Evolutionary conservation across 2,329 filamentous ascomycete species (phyloP), one percentile per base, ranked within the genome.

Genomic region (Fusarium clavum): DNA sequence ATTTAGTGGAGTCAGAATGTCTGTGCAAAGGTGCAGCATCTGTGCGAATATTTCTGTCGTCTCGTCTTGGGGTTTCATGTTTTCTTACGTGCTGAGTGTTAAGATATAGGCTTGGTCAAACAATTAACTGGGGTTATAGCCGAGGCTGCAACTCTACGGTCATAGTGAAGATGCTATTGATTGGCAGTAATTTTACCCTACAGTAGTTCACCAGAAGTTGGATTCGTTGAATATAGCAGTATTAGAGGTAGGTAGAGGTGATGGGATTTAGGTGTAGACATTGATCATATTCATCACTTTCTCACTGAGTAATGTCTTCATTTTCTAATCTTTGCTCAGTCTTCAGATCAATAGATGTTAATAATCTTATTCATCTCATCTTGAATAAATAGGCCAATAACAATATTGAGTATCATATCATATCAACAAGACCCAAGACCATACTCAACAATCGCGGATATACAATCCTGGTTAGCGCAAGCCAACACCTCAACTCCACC

Each of bases 21-120:
- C 34, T 38, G 34, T 38, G 34, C 34, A 38, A 38, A 38, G 6
- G 4, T 6, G 5, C 24, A 6, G 25, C 13, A 29, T n/a, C 24
- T 52, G 49, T 27, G 18, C 10, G 7, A 6, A 8, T 40, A 18
- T 43, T 43, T 53, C 24, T 43, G 24, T 53, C 49, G n/a, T 27
- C 24, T 27, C 12, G 24, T 29, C 9, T 14, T 22, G 49, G 24
- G 24, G 49, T 53, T 38, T 40, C 30, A 41, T n/a, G 24, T 53
- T 53, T 41, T 53, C 49, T 43, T 29, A 53, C 49, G 27, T 53
- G 13, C 38, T 25, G 32, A 53, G 49, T 53, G 13, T 53, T 53
- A 53, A 53, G 49, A 53, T 53, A 43, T 25, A 43, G 49, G 24
- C 24, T 53, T 43, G 49, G 12, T 20, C 49, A 53, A 53, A 53